Percentiles rank a stretch among this genome's conserved stretches.
phyloP scores from a whole-genome alignment of 768 basidiomycete genomes.

The Leucocoprinus birnbaumii region DNA sequence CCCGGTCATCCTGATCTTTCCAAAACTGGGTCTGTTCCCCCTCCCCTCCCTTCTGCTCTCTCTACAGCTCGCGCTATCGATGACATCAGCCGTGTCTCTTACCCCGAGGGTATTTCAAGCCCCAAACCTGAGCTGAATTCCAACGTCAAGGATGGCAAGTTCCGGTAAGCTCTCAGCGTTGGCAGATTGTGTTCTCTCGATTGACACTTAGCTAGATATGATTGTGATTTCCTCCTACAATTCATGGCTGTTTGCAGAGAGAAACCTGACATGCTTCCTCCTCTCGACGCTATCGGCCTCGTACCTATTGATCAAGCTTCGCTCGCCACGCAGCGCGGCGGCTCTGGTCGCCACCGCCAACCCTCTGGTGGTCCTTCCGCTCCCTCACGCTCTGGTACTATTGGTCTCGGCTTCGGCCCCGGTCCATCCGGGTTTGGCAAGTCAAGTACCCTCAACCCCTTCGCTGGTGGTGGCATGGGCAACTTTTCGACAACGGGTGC shows the following conservation, averaged over 20 bases:
- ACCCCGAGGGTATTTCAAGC: constrained; percentile 81
- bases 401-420: constrained; percentile 33
- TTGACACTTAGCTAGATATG: constrained; percentile 60
- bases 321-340: constrained; percentile 53
- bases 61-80: constrained; percentile 84
- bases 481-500: constrained; percentile 53
- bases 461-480: constrained; percentile 48
- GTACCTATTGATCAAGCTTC: constrained; percentile 65
- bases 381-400: constrained; percentile 43
- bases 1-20: constrained; percentile 76
- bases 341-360: constrained; percentile 56
- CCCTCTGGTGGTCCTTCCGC: constrained; percentile 36
- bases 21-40: constrained; percentile 41
- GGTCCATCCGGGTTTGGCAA: constrained; percentile 44
- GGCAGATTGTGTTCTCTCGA: neutral
- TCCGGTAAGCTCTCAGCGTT: constrained; percentile 49
- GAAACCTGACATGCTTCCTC: constrained; percentile 87
- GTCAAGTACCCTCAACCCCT: constrained; percentile 33
- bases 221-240: constrained; percentile 95
- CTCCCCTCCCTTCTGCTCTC: constrained; percentile 61
- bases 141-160: constrained; percentile 83
- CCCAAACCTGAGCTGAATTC: constrained; percentile 85
- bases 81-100: constrained; percentile 72
- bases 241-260: constrained; percentile 96
- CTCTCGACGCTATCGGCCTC: constrained; percentile 88